Base-by-base conservation (phyloP, 306 rosid species). In the Citrullus mucosospermus region DNA sequence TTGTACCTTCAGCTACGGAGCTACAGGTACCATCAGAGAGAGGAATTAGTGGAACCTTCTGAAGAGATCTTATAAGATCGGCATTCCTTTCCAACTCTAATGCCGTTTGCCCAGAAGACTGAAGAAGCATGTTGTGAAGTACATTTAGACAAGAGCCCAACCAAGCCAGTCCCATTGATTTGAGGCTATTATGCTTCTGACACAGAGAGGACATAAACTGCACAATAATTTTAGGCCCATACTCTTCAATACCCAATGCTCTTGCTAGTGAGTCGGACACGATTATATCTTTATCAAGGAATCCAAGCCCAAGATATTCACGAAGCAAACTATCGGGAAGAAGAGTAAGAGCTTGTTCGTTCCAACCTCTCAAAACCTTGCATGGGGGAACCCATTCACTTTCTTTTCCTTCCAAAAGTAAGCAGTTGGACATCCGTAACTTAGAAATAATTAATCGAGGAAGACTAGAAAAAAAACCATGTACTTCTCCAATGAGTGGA, bases 401-500 rank as follows among this genome's bases (percentile, higher is more conserved):
- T 43, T 79, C 81, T 71, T 81, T 84, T 58, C 95, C 90, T 78
- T 94, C 98, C 82, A 87, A 83, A 83, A 94, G 91, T 83, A 94
- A 84, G 85, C 97, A 92, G 82, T 90, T 90, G 54, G 91, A 83
- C 83, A 82, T 83, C 16, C 97, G 93, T 76, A 94, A 80, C 58
- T 88, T 88, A 67, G 90, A 88, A 86, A 90, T 85, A 76, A 92
- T 87, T 87, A 89, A 80, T 22, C 93, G 92, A 16, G 97, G 97
- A 83, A 94, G 97, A 84, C 89, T 82, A 20, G 95, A 88, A 86
- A 94, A 94, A 85, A 94, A 94, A 55, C 98, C 97, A 75, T 94
- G 97, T 75, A 92, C 97, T 80, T 94, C 98, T 75, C 98, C 97
- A 15, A 88, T 85, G 83, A 94, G 89, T 13, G 98, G 98, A 85